Evolutionary conservation across 1,284 basidiomycete species (phyloP), one percentile per base, ranked within the genome.

Genomic region (Farysia itapuensis): DNA sequence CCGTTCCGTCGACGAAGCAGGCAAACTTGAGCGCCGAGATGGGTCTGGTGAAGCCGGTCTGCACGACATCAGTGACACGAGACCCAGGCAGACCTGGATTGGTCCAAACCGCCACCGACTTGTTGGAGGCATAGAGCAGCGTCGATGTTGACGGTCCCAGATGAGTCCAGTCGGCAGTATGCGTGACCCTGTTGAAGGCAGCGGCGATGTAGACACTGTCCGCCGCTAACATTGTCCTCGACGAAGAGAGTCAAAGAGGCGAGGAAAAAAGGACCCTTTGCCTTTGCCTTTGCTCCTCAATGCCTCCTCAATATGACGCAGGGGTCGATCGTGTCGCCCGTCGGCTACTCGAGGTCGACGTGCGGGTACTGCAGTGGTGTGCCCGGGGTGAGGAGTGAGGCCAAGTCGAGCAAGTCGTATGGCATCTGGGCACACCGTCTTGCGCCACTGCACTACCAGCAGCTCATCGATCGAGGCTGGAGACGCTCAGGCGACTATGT

Each of bases 321-420:
- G 34, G 46, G 44, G 2, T 64, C 60, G 16, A 47, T 70, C 34
- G 30, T 60, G 14, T 50, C 48, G 18, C 68, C 68, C 63, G 86
- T 86, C 6, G 76, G 75, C 20, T 77, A 76, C 39, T 35, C 51
- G 5, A n/a, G 35, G 9, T 78, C 78, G 1, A 73, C 77, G 4
- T 81, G 81, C 57, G 81, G 81, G 18, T 81, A 81, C 68, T 81
- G 80, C 53, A 73, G 75, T 0, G 64, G 78, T 1, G 59, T 33
- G 9, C 61, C 68, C 3, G 78, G 77, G 3, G 41, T 61, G 35
- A 67, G 78, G 37, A 74, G 68, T 34, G 21, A 24, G 4, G 26
- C 23, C 30, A 64, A 74, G 16, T 56, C 64, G 1, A 78, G 76
- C 29, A 65, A 54, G 37, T 78, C 75, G n/a, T 81, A 79, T 48